Percentiles rank a stretch among this genome's conserved stretches.
phyloP scores from a whole-genome alignment of 2,329 filamentous ascomycete species.

The Hypoxylon sp. region DNA sequence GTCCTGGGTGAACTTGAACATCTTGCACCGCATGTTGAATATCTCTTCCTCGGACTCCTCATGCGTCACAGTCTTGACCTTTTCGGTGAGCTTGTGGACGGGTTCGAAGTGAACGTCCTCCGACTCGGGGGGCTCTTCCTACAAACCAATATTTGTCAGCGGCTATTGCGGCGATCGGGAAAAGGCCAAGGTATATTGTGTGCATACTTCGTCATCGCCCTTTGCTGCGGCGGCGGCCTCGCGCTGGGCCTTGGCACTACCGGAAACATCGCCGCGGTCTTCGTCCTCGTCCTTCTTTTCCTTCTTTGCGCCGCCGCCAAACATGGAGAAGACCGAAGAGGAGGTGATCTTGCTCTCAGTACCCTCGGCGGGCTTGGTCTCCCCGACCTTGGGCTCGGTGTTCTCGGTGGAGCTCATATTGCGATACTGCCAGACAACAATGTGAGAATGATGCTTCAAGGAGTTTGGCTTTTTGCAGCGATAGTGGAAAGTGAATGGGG shows the following conservation, averaged over 20 bases:
- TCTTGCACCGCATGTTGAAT: slow-evolving; percentile 99
- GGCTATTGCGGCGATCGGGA: slow-evolving; percentile 5
- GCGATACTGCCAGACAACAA: slow-evolving; percentile 32
- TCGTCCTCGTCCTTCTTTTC: slow-evolving; percentile 90
- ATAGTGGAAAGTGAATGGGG: slow-evolving; percentile 8
- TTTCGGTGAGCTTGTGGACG: slow-evolving; percentile 95
- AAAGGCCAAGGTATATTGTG: slow-evolving; percentile 26
- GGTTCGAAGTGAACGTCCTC: slow-evolving; percentile 98
- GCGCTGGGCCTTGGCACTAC: slow-evolving; percentile 85
- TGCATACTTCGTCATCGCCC: slow-evolving; percentile 67
- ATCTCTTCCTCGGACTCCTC: slow-evolving; percentile 97
- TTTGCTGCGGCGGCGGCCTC: slow-evolving; percentile 72
- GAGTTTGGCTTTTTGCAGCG: slow-evolving; percentile 16
- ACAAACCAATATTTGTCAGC: slow-evolving; percentile 33
- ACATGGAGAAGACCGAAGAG: slow-evolving; percentile 94
- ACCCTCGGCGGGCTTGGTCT: slow-evolving; percentile 62
- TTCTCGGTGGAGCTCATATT: slow-evolving; percentile 66
- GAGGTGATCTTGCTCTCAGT: slow-evolving; percentile 63
- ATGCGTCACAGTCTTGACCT: slow-evolving; percentile 97
- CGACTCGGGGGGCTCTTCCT: slow-evolving; percentile 83
- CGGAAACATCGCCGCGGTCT: slow-evolving; percentile 88
- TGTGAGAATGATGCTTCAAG: slow-evolving; percentile 23
- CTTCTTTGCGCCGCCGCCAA: slow-evolving; percentile 97
- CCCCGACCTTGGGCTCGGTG: slow-evolving; percentile 63
- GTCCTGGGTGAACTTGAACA: slow-evolving; percentile 97